Conservation (phyloP, 345 rosid species). For the Eucalyptus pauciflora region DNA sequence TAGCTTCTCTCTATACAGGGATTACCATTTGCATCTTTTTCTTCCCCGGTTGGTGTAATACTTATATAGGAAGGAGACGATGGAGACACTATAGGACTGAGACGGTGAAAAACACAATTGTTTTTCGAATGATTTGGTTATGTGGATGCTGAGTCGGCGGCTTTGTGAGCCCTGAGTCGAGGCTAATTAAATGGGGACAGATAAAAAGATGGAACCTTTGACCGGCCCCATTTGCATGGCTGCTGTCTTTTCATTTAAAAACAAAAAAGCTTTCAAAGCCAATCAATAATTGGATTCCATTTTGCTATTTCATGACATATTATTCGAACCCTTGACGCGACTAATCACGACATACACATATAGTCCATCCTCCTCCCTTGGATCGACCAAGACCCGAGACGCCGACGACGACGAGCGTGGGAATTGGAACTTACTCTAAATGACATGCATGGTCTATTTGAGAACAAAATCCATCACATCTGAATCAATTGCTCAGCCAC, state of each 20-base stretch:
- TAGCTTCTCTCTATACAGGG: not conserved
- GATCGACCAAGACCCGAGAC: not conserved
- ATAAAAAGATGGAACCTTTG: not conserved
- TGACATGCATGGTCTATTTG: not conserved
- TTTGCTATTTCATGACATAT: not conserved
- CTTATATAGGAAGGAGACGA: not conserved
- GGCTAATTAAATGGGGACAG: not conserved
- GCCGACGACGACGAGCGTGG: accelerated
- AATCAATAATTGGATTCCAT: not conserved
- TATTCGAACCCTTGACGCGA: not conserved
- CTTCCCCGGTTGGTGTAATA: not conserved
- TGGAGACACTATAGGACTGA: not conserved
- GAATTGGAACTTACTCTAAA: not conserved
- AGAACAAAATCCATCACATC: not conserved
- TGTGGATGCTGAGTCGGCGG: not conserved
- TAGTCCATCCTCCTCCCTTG: accelerated
- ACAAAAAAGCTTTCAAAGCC: not conserved
- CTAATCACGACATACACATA: too few relatives aligned
- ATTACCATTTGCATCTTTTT: not conserved
- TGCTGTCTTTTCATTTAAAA: not conserved
- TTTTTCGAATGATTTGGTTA: not conserved
- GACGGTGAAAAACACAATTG: not conserved
- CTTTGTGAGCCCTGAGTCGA: not conserved
- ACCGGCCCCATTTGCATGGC: not conserved
- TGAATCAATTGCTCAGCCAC: not conserved